These are phyloP conservation scores for Tetraselmis striata DNA, from an alignment of 139 green algal species.

Conservation along the genomic window DNA sequence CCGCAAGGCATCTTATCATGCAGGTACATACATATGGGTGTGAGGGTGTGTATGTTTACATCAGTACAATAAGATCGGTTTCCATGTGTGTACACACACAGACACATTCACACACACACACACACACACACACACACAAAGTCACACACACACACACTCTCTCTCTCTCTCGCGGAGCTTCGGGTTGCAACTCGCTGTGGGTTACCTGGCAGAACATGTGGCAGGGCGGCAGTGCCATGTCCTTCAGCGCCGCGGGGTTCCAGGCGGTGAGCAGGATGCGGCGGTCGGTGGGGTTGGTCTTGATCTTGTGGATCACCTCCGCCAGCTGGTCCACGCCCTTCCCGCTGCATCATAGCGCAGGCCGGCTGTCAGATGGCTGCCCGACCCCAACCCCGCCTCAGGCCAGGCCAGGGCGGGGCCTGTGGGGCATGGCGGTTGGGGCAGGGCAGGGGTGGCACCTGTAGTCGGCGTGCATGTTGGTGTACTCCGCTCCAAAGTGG, in stretches of 20 bases:
- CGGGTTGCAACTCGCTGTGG: no score
- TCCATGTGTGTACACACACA: no score
- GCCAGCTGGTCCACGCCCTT: conserved; percentile 94
- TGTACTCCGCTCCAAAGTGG: conserved; percentile 96
- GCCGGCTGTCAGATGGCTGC: no score
- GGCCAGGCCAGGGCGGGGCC: no score
- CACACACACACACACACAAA: not conserved
- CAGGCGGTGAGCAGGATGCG: conserved; percentile 95
- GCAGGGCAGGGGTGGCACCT: conserved; percentile 1
- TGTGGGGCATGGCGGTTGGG: no score
- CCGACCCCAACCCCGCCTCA: no score
- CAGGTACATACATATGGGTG: no score
- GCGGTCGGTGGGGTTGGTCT: conserved; percentile 82
- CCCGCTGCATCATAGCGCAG: no score
- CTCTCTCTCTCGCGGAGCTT: not conserved
- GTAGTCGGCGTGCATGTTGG: conserved; percentile 95
- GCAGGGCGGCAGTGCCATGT: conserved; percentile 98
- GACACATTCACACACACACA: not conserved
- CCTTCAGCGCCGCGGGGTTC: conserved; percentile 87
- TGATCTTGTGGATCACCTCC: conserved; percentile 84
- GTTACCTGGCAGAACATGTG: conserved; percentile 94
- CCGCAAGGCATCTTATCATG: no score
- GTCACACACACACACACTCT: not conserved
- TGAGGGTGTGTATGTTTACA: no score
- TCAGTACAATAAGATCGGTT: no score